These are phyloP conservation scores for Fusarium equiseti DNA, from an alignment of 2,329 filamentous ascomycete genomes.

Conservation along the genomic window DNA sequence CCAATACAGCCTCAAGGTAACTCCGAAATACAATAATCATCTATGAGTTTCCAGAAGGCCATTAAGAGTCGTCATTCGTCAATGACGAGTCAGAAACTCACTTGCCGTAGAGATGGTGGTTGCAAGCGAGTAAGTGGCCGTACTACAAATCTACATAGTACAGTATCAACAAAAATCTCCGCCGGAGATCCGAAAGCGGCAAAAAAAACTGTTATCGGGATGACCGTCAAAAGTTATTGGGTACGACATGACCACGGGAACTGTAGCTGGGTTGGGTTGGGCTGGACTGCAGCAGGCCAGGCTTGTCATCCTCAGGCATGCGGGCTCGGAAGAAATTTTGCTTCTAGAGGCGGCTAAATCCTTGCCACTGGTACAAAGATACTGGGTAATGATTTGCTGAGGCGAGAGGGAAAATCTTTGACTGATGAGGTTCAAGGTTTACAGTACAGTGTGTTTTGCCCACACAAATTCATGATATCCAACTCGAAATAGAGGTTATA, in stretches of 20 bases:
- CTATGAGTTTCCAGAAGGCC: slow-evolving; percentile 5
- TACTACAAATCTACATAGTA: not conserved
- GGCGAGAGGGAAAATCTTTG: slow-evolving; percentile 17
- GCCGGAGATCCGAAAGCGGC: slow-evolving; percentile 36
- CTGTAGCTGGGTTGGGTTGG: not conserved
- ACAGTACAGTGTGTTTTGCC: slow-evolving; percentile 18
- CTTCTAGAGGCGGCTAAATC: slow-evolving; percentile 32
- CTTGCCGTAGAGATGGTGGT: slow-evolving; percentile 4
- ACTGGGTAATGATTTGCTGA: slow-evolving; percentile 20
- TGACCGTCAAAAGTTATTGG: slow-evolving; percentile 28
- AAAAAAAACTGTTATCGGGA: slow-evolving; percentile 25
- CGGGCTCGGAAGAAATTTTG: slow-evolving; percentile 20
- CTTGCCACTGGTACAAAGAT: slow-evolving; percentile 28
- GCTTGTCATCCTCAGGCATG: slow-evolving; percentile 17
- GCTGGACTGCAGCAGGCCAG: slow-evolving; percentile 23
- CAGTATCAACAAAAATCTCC: not conserved
- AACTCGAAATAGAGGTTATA: not conserved
- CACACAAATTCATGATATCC: slow-evolving; percentile 4
- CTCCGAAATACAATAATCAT: not conserved
- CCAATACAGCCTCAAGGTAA: not conserved
- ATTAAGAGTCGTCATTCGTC: slow-evolving; percentile 24
- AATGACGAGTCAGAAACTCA: slow-evolving; percentile 30
- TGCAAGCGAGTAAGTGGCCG: slow-evolving; percentile 36
- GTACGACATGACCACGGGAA: slow-evolving; percentile 1
- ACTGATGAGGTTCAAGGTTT: slow-evolving; percentile 15